Evolutionary conservation across 2,329 filamentous ascomycete genomes (phyloP), one percentile per base, ranked within the genome.

Genomic region (Trichoderma cornu-damae): DNA sequence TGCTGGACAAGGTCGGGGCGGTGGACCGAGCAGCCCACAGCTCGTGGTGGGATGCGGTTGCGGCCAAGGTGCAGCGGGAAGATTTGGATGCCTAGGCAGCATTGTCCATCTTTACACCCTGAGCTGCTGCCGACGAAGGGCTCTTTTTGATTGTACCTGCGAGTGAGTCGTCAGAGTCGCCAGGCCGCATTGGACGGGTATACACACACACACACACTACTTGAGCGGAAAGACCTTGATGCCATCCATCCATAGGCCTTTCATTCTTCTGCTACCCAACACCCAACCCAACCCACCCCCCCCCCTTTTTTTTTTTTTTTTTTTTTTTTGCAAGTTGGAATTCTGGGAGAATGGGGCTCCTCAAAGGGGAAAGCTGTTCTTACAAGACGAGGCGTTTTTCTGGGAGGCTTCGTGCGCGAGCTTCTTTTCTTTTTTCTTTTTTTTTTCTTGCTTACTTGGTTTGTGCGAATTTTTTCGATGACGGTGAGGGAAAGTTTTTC

Each of bases 11-110:
- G 66, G 79, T 90, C 3, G 84, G 85, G 12, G 74, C 74, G 4
- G 84, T 90, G 4, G 88, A 91, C 67, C 79, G 85, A 61, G 84
- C 82, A 60, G 79, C 83, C 6, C 88, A 90, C 69, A 82, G 82
- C 11, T 66, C 73, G 42, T 90, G 86, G 86, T 91, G 89, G 77
- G 86, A 89, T 70, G 73, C 77, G 44, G 79, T 89, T 61, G 81
- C 83, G 0, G 77, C 78, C 60, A 81, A 79, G 68, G 76, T 83
- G 24, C 76, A 77, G 61, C 72, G 71, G 60, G 76, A 77, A 57
- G 70, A 70, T 8, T 63, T 68, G 58, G 60, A 63, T 16, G 35
- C 59, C 44, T 68, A 67, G 59, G n/a, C 18, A 7, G 35, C 14
- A 18, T n/a, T 26, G 9, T 30, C 37, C 16, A 14, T 24, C 8